Evolutionary conservation across 306 rosid species (phyloP), one percentile per base, ranked within the genome.

Genomic region (Prunus fruticosa): DNA sequence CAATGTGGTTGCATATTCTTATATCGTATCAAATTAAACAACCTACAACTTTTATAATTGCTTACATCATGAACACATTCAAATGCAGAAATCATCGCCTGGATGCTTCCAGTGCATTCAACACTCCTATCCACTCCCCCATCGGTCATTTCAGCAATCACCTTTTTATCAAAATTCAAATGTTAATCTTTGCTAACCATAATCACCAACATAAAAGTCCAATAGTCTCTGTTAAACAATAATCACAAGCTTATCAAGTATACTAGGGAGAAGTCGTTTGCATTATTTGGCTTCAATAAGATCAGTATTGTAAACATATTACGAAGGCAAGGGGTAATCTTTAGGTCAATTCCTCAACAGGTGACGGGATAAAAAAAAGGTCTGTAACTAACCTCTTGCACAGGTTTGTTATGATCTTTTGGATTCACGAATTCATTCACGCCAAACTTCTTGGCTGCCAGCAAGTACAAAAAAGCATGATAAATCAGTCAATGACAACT

Each of bases 91-190:
- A 90, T 85, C 96, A 91, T 91, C 34, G 97, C 97, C 74, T 93
- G 97, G 61, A 90, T 34, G 82, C 93, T 93, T 25, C 97, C 97
- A 0, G 97, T 93, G 73, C 98, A 93, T 76, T 93, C 98, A 27
- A 93, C 72, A 34, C 96, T 91, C 38, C 96, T 89, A 81, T 93
- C 98, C 25, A 93, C 98, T 47, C 97, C 98, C 62, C 97, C 97
- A 8, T 86, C 72, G 3, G 98, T 93, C 96, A 93, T 87, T 64
- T 84, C 96, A 65, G 91, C 96, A 45, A 93, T 86, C 11, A 94
- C 97, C 93, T 92, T 67, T 23, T 32, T 25, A 74, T 38, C 72
- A 77, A 62, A 81, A 76, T 25, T 73, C 64, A 81, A 65, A 80
- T 8, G 45, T 64, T 27, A 50, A 30, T 11, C 67, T n/a, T 54